Conservation (phyloP, 1,139 yeast genomes). For the Geotrichum phurueaensis region DNA sequence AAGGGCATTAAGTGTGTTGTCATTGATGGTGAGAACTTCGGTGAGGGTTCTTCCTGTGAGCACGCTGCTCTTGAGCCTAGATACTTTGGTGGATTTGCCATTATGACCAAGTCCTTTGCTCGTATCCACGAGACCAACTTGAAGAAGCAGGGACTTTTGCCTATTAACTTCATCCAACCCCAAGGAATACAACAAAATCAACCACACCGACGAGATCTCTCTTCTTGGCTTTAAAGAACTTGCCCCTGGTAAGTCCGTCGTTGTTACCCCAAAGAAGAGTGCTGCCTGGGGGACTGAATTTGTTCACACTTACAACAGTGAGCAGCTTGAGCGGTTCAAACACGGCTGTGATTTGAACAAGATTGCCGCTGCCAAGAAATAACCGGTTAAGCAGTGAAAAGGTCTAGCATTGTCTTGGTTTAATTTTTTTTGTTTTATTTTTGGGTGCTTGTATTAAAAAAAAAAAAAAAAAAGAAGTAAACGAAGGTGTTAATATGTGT, state of each 20-base stretch:
- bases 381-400: no score
- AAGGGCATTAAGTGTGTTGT: constrained; percentile 87
- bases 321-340: constrained; percentile 99
- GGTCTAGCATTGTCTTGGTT: no score
- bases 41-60: constrained; percentile 98
- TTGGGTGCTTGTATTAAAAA: no score
- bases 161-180: constrained; percentile 87
- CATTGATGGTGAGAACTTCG: constrained; percentile 95
- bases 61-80: constrained; percentile 96
- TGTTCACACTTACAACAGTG: no score
- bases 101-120: constrained; percentile 91
- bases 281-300: constrained; percentile 79
- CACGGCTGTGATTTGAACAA: constrained; percentile 98
- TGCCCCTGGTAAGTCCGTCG: constrained; percentile 90
- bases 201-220: constrained; percentile 76
- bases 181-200: constrained; percentile 73
- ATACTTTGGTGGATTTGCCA: constrained; percentile 83
- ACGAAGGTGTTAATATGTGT: no score
- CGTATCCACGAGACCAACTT: constrained; percentile 89
- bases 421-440: no score
- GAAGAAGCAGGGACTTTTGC: constrained; percentile 95
- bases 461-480: no score
- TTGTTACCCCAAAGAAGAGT: constrained; percentile 87
- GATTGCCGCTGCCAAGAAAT: constrained; percentile 56
- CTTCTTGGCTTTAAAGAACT: constrained; percentile 76